Conservation (phyloP, 2,329 filamentous ascomycete genomes). For the Aureobasidium melanogenum region DNA sequence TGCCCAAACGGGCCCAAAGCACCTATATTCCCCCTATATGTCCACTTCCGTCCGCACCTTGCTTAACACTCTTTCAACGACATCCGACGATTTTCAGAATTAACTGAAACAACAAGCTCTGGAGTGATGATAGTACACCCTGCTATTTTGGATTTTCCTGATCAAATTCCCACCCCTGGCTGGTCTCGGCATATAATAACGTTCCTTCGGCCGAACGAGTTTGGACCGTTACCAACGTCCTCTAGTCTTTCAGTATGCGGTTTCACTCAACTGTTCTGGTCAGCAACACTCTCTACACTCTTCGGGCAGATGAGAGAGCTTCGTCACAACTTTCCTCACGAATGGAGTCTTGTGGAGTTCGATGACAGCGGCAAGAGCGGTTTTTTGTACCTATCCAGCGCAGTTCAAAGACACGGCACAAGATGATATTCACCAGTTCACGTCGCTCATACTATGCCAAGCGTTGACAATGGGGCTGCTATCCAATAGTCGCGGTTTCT, state of each 20-base stretch:
- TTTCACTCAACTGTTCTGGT: background rate
- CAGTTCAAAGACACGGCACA: background rate
- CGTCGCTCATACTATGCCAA: background rate
- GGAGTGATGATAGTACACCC: too few species aligned
- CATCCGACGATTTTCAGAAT: too few species aligned
- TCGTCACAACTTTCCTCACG: too few species aligned
- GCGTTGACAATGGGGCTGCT: too few species aligned
- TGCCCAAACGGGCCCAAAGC: background rate
- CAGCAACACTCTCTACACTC: background rate
- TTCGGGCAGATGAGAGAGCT: background rate
- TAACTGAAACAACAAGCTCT: background rate
- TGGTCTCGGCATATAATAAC: background rate
- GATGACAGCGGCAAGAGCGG: background rate
- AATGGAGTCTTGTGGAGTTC: background rate
- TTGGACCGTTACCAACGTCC: background rate
- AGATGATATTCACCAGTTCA: background rate
- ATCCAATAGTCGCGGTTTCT: background rate
- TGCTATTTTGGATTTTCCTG: too few species aligned
- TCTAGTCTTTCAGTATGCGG: background rate
- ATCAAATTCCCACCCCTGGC: background rate
- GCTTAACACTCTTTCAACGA: too few species aligned
- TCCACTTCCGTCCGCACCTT: too few species aligned
- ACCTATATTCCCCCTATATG: too few species aligned
- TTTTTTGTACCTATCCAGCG: background rate
- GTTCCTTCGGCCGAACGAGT: background rate